A percentile compares a stretch with the other conserved stretches of the same genome.
Evolutionary conservation across 768 basidiomycete species (phyloP).

Genomic region (Suillus sp.): DNA sequence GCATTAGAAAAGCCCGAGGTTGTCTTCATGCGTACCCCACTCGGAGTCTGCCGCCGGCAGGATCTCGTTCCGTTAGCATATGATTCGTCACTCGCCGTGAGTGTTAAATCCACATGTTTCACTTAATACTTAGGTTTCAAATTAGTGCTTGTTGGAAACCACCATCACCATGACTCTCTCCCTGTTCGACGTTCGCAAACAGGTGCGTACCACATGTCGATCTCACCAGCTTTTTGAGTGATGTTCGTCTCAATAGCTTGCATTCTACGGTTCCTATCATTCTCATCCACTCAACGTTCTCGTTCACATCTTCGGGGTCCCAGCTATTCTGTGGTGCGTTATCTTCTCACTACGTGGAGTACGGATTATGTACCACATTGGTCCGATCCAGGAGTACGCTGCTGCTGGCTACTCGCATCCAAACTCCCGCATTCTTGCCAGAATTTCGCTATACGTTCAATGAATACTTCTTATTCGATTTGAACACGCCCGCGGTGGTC

Average conservation of each 20-base stretch:
- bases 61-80: background rate
- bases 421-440: conserved; percentile 58
- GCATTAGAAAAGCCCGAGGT: background rate
- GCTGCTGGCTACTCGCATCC: conserved; percentile 52
- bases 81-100: conserved; percentile 3
- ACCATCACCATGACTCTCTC: conserved; percentile 34
- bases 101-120: background rate
- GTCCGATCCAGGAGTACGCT: conserved; percentile 55
- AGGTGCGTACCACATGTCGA: conserved; percentile 42
- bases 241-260: conserved; percentile 51
- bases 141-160: background rate
- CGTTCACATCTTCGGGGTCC: conserved; percentile 87
- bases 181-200: conserved; percentile 70
- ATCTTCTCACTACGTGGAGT: conserved; percentile 16
- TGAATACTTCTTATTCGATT: conserved; percentile 66
- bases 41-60: conserved; percentile 2
- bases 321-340: conserved; percentile 75
- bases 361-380: conserved; percentile 8
- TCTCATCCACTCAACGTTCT: conserved; percentile 77
- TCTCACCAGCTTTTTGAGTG: background rate
- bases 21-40: background rate
- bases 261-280: conserved; percentile 95
- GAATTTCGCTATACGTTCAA: conserved; percentile 52
- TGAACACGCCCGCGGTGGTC: conserved; percentile 65
- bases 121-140: background rate